Conservation (phyloP, 371 early-diverging fungal species). For the Mortierella sp. region DNA sequence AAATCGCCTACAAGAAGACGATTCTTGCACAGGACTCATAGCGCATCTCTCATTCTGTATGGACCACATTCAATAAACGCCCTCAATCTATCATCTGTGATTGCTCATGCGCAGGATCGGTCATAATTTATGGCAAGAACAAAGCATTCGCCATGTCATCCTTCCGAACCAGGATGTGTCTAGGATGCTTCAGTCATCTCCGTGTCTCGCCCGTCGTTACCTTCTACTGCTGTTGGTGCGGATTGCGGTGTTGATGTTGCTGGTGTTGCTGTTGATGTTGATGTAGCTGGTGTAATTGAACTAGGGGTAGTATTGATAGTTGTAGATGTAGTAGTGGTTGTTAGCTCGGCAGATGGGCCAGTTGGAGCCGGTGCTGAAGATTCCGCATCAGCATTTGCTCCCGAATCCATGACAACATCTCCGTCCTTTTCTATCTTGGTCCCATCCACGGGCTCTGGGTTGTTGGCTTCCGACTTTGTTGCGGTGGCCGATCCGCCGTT, state of each 20-base stretch:
- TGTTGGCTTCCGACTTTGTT: not conserved
- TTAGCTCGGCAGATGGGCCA: not conserved
- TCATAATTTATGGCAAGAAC: too few species aligned
- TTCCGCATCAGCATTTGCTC: not conserved
- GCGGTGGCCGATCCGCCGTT: conserved; percentile 4
- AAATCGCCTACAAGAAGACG: conserved; percentile 24
- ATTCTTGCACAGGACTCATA: conserved; percentile 27
- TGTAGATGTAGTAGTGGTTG: not conserved
- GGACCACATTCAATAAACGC: not conserved
- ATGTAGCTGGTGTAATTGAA: not conserved
- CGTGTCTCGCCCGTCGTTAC: conserved; percentile 12
- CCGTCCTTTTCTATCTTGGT: conserved; percentile 27
- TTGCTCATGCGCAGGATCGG: too few species aligned
- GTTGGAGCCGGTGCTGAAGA: not conserved
- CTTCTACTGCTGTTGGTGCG: not conserved
- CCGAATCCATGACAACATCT: conserved; percentile 36
- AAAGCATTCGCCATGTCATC: not conserved
- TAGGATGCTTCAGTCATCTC: conserved; percentile 39
- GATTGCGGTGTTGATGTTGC: not conserved
- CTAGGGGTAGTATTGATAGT: not conserved
- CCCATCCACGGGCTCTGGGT: not conserved
- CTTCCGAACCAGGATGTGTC: not conserved
- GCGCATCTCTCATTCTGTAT: not conserved
- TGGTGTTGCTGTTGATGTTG: not conserved
- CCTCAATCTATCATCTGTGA: too few species aligned